Evolutionary conservation across 2,329 filamentous ascomycete species (phyloP).

Genomic region (Botrytis porri): DNA sequence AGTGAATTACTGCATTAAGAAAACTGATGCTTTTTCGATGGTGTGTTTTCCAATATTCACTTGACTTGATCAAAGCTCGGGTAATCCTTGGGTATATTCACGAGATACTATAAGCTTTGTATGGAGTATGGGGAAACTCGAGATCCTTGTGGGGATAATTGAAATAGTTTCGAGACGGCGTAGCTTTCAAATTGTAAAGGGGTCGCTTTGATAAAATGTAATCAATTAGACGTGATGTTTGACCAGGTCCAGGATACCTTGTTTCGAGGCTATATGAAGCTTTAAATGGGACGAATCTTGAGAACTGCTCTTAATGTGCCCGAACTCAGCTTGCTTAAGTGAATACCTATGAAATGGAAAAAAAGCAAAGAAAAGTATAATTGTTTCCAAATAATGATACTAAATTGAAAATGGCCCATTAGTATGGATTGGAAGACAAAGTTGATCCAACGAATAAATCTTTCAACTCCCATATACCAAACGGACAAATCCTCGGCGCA

Average conservation of each 20-base stretch:
- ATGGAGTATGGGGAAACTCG: background rate
- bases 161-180: background rate
- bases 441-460: background rate
- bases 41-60: conserved; percentile 4
- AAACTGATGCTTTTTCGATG: background rate
- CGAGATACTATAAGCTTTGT: background rate
- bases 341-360: conserved; percentile 11
- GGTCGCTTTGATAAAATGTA: conserved; percentile 8
- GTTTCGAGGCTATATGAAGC: background rate
- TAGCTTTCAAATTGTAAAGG: background rate
- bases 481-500: conserved; percentile 3
- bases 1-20: conserved; percentile 9
- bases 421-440: conserved; percentile 6
- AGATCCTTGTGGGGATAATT: background rate
- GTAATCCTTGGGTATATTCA: background rate
- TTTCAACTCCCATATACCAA: background rate
- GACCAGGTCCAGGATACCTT: conserved; percentile 12
- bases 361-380: background rate
- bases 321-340: background rate
- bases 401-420: conserved; percentile 9
- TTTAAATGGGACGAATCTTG: background rate
- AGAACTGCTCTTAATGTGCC: conserved; percentile 4
- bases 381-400: conserved; percentile 9
- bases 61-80: conserved; percentile 10
- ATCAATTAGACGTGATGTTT: background rate